Evolutionary conservation across 1,284 basidiomycete genomes (phyloP).

Genomic region (Termitomyces sp.): DNA sequence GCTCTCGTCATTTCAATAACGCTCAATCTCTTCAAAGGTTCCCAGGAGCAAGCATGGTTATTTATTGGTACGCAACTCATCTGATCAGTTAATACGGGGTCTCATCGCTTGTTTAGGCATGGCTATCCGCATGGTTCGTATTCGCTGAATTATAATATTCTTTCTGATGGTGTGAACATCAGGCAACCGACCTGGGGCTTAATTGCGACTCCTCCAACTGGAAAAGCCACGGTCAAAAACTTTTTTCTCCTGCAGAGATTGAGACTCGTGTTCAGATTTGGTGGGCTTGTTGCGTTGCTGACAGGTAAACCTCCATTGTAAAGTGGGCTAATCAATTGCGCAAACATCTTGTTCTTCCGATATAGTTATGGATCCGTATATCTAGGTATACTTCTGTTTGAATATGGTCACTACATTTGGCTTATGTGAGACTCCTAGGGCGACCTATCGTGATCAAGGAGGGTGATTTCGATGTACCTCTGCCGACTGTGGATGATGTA

Average conservation of each 20-base stretch:
- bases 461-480: conserved; percentile 67
- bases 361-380: conserved; percentile 61
- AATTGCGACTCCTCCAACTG: conserved; percentile 78
- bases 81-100: not conserved
- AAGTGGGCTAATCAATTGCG: not conserved
- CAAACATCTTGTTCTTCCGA: not conserved
- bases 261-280: conserved; percentile 77
- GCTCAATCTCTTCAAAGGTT: conserved; percentile 22
- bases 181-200: conserved; percentile 82
- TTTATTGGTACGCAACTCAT: conserved; percentile 52
- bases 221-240: conserved; percentile 56
- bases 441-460: conserved; percentile 70
- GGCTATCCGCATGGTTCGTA: conserved; percentile 66
- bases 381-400: conserved; percentile 43
- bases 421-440: conserved; percentile 30
- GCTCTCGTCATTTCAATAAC: not conserved
- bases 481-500: conserved; percentile 56
- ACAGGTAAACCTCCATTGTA: conserved; percentile 43
- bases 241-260: conserved; percentile 74
- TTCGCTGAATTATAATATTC: conserved; percentile 7
- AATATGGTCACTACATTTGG: not conserved
- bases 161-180: conserved; percentile 3
- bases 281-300: conserved; percentile 75
- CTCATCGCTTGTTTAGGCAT: conserved; percentile 41
- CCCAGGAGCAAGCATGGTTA: conserved; percentile 80